Evolutionary conservation across 805 yeast genomes (phyloP).

Genomic region (Ogataea polymorpha): DNA sequence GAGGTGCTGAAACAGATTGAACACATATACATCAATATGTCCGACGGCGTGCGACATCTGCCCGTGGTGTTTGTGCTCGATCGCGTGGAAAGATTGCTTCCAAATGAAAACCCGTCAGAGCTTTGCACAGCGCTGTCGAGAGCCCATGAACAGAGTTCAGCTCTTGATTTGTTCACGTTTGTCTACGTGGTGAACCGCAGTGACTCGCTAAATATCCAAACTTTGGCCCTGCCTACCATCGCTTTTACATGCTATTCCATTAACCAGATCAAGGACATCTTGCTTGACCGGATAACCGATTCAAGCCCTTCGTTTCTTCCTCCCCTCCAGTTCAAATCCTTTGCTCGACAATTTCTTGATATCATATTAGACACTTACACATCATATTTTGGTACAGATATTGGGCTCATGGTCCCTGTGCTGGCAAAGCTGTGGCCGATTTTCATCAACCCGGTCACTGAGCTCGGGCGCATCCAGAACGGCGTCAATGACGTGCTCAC

Average conservation of each 20-base stretch:
- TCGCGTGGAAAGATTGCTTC: constrained; percentile 39
- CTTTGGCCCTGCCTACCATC: constrained; percentile 40
- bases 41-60: constrained; percentile 8
- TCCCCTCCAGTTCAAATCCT: constrained; percentile 16
- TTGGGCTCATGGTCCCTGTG: constrained; percentile 34
- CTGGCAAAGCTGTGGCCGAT: constrained; percentile 31
- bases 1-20: constrained; percentile 39
- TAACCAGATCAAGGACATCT: constrained; percentile 36
- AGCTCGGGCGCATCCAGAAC: constrained; percentile 16
- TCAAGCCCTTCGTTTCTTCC: not conserved
- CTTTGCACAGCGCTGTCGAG: constrained; percentile 39
- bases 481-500: constrained; percentile 29
- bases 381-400: constrained; percentile 44
- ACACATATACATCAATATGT: constrained; percentile 4
- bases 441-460: constrained; percentile 27
- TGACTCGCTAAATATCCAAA: constrained; percentile 36
- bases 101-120: constrained; percentile 34
- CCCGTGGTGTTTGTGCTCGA: constrained; percentile 48
- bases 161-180: constrained; percentile 33
- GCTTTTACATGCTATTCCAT: constrained; percentile 38
- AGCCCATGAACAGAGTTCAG: constrained; percentile 40
- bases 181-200: constrained; percentile 41
- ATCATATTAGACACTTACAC: constrained; percentile 44
- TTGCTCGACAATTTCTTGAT: constrained; percentile 37
- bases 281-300: constrained; percentile 20